phyloP scores from a whole-genome alignment of 2,329 filamentous ascomycete genomes.

The Colletotrichum magnum region DNA sequence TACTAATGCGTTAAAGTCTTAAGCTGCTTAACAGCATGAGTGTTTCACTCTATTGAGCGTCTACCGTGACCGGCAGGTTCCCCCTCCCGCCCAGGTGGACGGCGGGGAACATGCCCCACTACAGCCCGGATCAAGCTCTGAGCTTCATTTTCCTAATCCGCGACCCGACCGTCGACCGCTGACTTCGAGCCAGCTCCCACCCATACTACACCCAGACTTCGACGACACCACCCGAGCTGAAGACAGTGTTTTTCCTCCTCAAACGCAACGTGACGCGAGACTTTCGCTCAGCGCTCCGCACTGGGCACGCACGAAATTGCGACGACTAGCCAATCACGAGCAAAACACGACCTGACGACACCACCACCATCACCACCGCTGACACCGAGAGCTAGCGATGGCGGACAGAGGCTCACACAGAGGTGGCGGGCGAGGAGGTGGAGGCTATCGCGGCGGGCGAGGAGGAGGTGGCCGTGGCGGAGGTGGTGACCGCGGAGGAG shows the following conservation, averaged over 20 bases:
- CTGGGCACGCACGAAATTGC: background rate
- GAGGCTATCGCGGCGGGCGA: constrained; percentile 61
- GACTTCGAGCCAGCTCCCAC: background rate
- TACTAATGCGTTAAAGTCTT: too few relatives aligned
- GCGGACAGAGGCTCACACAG: constrained; percentile 65
- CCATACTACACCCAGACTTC: constrained; percentile 34
- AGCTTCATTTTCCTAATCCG: constrained; percentile 30
- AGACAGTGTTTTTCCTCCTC: too few relatives aligned
- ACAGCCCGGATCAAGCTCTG: constrained; percentile 37
- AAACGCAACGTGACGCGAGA: too few relatives aligned
- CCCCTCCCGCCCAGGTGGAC: too few relatives aligned
- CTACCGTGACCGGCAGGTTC: too few relatives aligned
- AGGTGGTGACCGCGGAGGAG: constrained; percentile 55
- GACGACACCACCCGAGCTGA: constrained; percentile 18
- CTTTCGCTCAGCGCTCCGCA: too few relatives aligned
- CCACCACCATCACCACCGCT: constrained; percentile 22
- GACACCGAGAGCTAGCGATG: constrained; percentile 53
- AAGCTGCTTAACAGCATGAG: too few relatives aligned
- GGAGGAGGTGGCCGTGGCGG: constrained; percentile 54
- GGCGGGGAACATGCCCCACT: constrained; percentile 13
- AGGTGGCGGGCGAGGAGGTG: constrained; percentile 60
- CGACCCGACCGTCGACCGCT: background rate
- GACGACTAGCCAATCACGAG: background rate
- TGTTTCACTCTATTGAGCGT: too few relatives aligned
- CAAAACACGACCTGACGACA: background rate